Evolutionary conservation across 1,284 basidiomycete genomes (phyloP).

Genomic region (Ceratobasidium sp.): DNA sequence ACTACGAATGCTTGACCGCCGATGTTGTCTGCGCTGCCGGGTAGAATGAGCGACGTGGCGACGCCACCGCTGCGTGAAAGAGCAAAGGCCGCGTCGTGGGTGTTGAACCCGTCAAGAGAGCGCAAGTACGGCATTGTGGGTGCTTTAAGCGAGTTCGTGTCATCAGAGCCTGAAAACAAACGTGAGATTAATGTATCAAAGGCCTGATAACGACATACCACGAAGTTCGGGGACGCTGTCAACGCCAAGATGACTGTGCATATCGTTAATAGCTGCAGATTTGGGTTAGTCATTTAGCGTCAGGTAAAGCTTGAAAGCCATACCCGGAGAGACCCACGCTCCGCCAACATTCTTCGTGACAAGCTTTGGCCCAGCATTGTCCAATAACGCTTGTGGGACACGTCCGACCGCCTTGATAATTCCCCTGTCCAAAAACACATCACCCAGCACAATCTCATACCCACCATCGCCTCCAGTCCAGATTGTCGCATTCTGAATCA

Average conservation of each 20-base stretch:
- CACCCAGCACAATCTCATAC: slow-evolving; percentile 66
- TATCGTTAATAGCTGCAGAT: slow-evolving; percentile 70
- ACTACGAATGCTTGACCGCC: slow-evolving; percentile 79
- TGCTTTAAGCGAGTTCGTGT: slow-evolving; percentile 70
- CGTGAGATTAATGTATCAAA: slow-evolving; percentile 57
- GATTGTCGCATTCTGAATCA: slow-evolving; percentile 83
- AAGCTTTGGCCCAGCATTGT: slow-evolving; percentile 49
- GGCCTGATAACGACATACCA: slow-evolving; percentile 59
- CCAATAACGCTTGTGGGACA: slow-evolving; percentile 49
- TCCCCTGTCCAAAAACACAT: slow-evolving; percentile 62
- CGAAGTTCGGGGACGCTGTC: slow-evolving; percentile 70
- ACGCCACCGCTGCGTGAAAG: slow-evolving; percentile 75
- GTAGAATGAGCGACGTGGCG: slow-evolving; percentile 77
- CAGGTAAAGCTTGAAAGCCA: slow-evolving; percentile 40
- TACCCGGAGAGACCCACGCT: slow-evolving; percentile 63
- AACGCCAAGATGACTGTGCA: slow-evolving; percentile 86
- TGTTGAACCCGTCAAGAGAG: slow-evolving; percentile 73
- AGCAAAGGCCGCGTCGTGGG: slow-evolving; percentile 70
- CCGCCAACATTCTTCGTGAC: slow-evolving; percentile 58
- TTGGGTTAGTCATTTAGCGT: too few species aligned
- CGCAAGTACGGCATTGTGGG: slow-evolving; percentile 75
- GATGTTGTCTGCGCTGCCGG: slow-evolving; percentile 67
- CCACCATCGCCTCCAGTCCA: slow-evolving; percentile 83
- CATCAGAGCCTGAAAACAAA: slow-evolving; percentile 62
- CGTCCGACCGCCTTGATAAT: slow-evolving; percentile 60